Evolutionary conservation across 768 basidiomycete genomes (phyloP), one percentile per base, ranked within the genome.

Genomic region (Cystobasidium onofrii): DNA sequence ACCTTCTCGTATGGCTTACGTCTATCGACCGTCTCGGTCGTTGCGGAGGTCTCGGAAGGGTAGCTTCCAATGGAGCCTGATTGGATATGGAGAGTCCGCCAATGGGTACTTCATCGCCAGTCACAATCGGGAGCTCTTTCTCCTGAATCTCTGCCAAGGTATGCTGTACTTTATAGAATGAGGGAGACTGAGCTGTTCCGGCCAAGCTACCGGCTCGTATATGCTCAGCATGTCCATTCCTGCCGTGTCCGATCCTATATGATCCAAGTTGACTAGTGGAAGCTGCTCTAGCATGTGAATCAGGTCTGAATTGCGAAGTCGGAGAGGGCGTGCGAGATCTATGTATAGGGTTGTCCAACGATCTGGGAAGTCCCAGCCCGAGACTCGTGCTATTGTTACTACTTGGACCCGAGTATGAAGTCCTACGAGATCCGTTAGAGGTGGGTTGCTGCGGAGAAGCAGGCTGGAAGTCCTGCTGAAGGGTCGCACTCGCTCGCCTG

Each of bases 181-280:
- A 60, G 20, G 57, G 57, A 4, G 57, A 60, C 17, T 29, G 13
- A 29, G 23, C 57, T 60, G 57, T 60, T 6, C 27, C 44, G 9
- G 65, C 43, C 41, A 67, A 43, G 34, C 65, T 67, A 3, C 41
- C 65, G 1, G 41, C 65, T 6, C 65, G 65, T 12, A 36, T 20
- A 54, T 67, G 65, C 1, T 43, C 65, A 2, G 31, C 65, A 20
- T 67, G 65, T 9, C 65, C 65, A 67, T 67, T 67, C 18, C 41
- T 25, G 29, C 65, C 65, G n/a, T 25, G 7, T 2, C 65, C 65
- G 33, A 67, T 50, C 44, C 54, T 67, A 29, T 67, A 67, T 3
- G 41, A 46, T 7, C 65, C 65, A 46, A 67, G 44, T n/a, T 33
- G 41, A 18, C 29, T 36, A 20, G 50, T 43, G 10, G 65, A 67